Evolutionary conservation across 2,329 filamentous ascomycete species (phyloP).

Genomic region (Cladosporium sp.): DNA sequence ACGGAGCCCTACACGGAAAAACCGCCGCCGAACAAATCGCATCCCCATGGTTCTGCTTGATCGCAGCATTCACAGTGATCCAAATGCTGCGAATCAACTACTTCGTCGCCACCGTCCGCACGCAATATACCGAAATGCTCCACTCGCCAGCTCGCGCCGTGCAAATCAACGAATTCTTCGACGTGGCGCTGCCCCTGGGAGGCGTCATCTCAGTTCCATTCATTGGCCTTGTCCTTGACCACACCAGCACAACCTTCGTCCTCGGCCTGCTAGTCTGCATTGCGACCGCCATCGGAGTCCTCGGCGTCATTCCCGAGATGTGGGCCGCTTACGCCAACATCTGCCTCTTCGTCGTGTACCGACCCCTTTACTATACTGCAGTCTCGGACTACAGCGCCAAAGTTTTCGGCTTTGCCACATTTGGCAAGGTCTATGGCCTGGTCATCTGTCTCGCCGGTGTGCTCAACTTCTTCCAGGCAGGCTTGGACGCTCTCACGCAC

Average conservation of each 20-base stretch:
- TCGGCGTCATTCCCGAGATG: slow-evolving; percentile 70
- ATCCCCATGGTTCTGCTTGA: slow-evolving; percentile 81
- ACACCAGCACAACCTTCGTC: slow-evolving; percentile 69
- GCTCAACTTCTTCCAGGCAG: slow-evolving; percentile 80
- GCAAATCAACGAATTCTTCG: slow-evolving; percentile 79
- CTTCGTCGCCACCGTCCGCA: slow-evolving; percentile 82
- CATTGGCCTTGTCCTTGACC: slow-evolving; percentile 78
- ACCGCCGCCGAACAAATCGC: slow-evolving; percentile 71
- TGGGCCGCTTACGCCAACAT: slow-evolving; percentile 77
- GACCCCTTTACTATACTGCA: slow-evolving; percentile 87
- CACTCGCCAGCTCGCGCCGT: slow-evolving; percentile 61
- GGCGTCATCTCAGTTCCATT: slow-evolving; percentile 85
- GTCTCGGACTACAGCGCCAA: slow-evolving; percentile 87
- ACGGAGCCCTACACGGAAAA: slow-evolving; percentile 78
- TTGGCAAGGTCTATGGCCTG: slow-evolving; percentile 89
- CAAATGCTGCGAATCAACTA: slow-evolving; percentile 74
- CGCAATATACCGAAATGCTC: slow-evolving; percentile 79
- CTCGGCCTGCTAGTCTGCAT: slow-evolving; percentile 68
- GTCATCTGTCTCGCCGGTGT: slow-evolving; percentile 84
- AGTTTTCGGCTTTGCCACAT: slow-evolving; percentile 88
- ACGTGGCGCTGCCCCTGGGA: slow-evolving; percentile 78
- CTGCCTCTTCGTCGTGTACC: slow-evolving; percentile 76
- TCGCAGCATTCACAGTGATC: slow-evolving; percentile 72
- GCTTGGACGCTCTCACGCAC: slow-evolving; percentile 76
- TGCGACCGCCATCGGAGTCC: slow-evolving; percentile 72